Evolutionary conservation across 345 rosid species (phyloP).

Genomic region (Populus pruinosa): DNA sequence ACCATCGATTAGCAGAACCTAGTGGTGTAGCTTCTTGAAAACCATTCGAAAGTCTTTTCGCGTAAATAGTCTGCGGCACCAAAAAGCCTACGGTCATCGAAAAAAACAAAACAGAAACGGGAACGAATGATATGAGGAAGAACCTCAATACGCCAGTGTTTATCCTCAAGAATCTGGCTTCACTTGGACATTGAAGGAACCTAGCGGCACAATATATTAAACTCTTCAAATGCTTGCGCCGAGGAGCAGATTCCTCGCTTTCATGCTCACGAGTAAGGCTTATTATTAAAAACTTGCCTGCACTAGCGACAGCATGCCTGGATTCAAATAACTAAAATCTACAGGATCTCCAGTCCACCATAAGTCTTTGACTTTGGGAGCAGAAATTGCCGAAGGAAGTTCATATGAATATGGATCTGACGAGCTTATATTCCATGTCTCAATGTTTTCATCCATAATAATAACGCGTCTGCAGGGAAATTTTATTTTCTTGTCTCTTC

Average conservation of each 20-base stretch:
- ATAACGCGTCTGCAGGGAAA: neutral
- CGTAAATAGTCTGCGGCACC: conserved; percentile 10
- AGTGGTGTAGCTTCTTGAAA: conserved; percentile 3
- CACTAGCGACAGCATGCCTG: conserved; percentile 4
- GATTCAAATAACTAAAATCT: conserved; percentile 9
- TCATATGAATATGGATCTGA: neutral
- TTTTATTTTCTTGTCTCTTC: too few relatives aligned
- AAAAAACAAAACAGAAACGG: neutral
- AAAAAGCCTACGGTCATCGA: too few relatives aligned
- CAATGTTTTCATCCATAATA: neutral
- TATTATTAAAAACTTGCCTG: conserved; percentile 3
- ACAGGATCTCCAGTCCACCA: conserved; percentile 19
- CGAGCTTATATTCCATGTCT: conserved; percentile 1
- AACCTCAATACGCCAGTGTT: conserved; percentile 25
- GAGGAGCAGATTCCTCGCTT: neutral
- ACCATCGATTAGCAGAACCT: neutral
- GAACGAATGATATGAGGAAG: neutral
- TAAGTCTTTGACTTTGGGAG: conserved; percentile 2
- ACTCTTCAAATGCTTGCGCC: conserved; percentile 15
- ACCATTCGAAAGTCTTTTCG: conserved; percentile 8
- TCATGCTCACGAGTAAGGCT: conserved; percentile 15
- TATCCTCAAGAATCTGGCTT: conserved; percentile 6
- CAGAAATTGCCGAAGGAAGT: conserved; percentile 3
- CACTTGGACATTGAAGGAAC: conserved; percentile 12
- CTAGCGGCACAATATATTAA: conserved; percentile 8